phyloP scores from a whole-genome alignment of 495 filamentous ascomycete genomes.

The Talaromyces stipitatus region DNA sequence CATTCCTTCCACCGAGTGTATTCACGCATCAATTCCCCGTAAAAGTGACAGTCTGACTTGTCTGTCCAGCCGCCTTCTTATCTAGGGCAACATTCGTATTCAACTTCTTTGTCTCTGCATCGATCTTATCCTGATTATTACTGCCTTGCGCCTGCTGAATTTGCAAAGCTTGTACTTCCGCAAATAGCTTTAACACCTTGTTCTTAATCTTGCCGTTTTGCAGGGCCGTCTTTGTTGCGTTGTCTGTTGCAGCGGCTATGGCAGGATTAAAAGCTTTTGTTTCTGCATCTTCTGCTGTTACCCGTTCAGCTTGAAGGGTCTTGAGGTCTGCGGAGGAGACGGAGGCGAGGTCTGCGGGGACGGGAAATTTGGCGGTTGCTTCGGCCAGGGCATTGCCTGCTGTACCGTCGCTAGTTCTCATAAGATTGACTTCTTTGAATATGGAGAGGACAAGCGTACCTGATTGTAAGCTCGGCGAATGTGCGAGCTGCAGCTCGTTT shows the following conservation, averaged over 20 bases:
- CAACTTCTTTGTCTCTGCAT: not conserved
- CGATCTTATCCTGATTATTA: not conserved
- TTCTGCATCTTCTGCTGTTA: slow-evolving; percentile 1
- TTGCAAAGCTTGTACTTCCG: not conserved
- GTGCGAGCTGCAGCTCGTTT: not conserved
- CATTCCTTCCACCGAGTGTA: too few species aligned
- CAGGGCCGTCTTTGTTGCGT: not conserved
- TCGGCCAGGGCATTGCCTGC: slow-evolving; percentile 4
- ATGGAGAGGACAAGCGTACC: not conserved
- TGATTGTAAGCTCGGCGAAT: not conserved
- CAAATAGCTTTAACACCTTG: not conserved
- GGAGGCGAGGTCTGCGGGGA: not conserved
- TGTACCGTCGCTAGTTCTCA: not conserved
- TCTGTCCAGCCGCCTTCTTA: not conserved
- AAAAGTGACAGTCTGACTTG: not conserved
- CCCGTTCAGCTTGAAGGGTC: slow-evolving; percentile 3
- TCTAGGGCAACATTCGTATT: not conserved
- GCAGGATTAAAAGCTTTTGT: slow-evolving; percentile 1
- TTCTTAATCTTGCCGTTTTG: not conserved
- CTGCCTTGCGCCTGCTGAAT: not conserved
- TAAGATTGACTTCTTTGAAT: not conserved
- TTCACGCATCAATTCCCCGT: not conserved
- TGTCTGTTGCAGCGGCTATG: not conserved
- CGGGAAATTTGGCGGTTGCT: slow-evolving; percentile 5
- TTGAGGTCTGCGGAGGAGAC: slow-evolving; percentile 3